Evolutionary conservation across 1,284 basidiomycete species (phyloP), one percentile per base, ranked within the genome.

Genomic region (Neonothopanus nambi): DNA sequence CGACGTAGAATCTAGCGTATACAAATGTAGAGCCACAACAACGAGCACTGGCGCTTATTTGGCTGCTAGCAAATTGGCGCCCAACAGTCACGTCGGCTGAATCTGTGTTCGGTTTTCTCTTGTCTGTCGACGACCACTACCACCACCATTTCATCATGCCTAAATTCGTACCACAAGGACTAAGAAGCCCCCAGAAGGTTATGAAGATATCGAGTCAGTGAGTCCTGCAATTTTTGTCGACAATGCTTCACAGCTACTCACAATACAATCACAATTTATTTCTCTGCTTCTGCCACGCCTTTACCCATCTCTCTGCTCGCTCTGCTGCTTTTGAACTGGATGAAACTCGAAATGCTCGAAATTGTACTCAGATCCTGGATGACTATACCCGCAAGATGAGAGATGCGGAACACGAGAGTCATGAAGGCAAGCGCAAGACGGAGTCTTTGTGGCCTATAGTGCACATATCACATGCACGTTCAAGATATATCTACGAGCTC

Each of bases 361-460:
- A n/a, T n/a, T n/a, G n/a, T n/a, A n/a, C n/a, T 37, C 69, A 95
- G 87, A 86, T 95, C 58, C 84, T 96, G 60, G 93, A 95, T 64
- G 93, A 96, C 72, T 96, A 95, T 68, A 90, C 92, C 43, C 93
- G 93, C 79, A 95, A 95, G 78, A 96, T 96, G 94, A 80, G 94
- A 58, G 93, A 96, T 69, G 95, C 94, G 9, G 97, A 99, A 80
- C 97, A 94, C 65, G 95, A 98, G 73, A 87, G 88, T 7, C 94
- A 98, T 66, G 97, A 99, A 69, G 96, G 96, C 57, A 99, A 99
- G 73, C 89, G 97, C 67, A 97, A 95, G 74, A 86, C 90, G 26
- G 97, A 99, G 75, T 90, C 91, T 1, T 75, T 98, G n/a, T 99
- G 97, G 97, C 95, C 96, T 42, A 98, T 99, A 62, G 98, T 99